Evolutionary conservation across 2,329 filamentous ascomycete genomes (phyloP).

Genomic region (Trichoderma citrinoviride): DNA sequence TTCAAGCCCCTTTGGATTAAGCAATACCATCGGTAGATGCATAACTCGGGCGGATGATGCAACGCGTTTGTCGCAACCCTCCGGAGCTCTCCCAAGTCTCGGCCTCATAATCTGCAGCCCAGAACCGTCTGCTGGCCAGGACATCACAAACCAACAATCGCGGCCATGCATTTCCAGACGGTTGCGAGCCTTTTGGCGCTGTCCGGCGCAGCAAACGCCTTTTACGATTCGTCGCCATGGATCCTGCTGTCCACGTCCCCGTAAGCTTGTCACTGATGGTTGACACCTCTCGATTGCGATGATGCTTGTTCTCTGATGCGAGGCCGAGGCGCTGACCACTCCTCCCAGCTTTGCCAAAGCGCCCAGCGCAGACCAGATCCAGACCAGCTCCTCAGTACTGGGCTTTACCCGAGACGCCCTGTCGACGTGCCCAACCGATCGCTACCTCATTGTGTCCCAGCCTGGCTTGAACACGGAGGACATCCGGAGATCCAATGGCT

Average conservation of each 20-base stretch:
- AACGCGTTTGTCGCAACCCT: constrained; percentile 15
- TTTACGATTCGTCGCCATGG: constrained; percentile 85
- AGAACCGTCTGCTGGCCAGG: constrained; percentile 5
- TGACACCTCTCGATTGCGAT: too few relatives aligned
- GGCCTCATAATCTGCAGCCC: constrained; percentile 8
- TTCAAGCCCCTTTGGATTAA: background rate
- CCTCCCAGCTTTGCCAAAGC: constrained; percentile 36
- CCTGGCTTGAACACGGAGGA: constrained; percentile 70
- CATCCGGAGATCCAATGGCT: constrained; percentile 51
- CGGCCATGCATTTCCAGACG: constrained; percentile 21
- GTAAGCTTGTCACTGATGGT: constrained; percentile 51
- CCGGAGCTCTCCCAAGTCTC: constrained; percentile 3
- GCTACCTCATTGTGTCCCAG: constrained; percentile 77
- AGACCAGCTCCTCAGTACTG: constrained; percentile 47
- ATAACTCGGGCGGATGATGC: constrained; percentile 8
- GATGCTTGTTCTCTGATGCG: background rate
- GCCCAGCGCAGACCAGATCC: constrained; percentile 43
- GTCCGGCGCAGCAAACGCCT: constrained; percentile 63
- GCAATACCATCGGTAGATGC: constrained; percentile 12
- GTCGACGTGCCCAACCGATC: constrained; percentile 65
- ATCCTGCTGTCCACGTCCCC: constrained; percentile 79
- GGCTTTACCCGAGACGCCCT: constrained; percentile 52
- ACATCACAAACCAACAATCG: constrained; percentile 2
- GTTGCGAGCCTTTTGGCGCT: constrained; percentile 52
- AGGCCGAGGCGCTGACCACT: constrained; percentile 13